Evolutionary conservation across 345 rosid genomes (phyloP), one percentile per base, ranked within the genome.

Genomic region (Stellera chamaejasme): DNA sequence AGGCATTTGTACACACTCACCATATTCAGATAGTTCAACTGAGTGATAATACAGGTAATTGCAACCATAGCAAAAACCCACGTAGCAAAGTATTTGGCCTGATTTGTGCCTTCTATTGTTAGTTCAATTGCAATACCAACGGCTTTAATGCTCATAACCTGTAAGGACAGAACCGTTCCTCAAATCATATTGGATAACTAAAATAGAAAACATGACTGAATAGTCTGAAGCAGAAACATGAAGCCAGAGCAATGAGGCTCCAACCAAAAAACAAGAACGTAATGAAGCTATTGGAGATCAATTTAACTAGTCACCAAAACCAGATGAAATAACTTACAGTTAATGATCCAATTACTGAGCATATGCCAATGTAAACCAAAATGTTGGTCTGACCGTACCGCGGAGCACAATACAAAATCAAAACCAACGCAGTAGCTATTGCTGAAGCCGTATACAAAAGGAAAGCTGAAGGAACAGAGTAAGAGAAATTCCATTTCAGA

Each of bases 81-180:
- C 0, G 90, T 77, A 67, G 81, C 82, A 45, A 72, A 72, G 68
- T 77, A 79, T 47, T 60, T 71, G 54, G 79, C 75, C 67, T 87
- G 95, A 69, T 79, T 75, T 43, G 56, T 60, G 56, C 95, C 95
- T 58, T 79, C 88, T 51, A 83, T 11, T 46, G 90, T 81, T 56
- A 87, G 75, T 60, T 87, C 71, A 73, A 87, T 83, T 12, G 90
- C 95, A 67, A 87, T 87, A 41, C 95, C 95, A 15, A 87, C 73
- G 49, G 95, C 95, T 69, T 87, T 87, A 56, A 87, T 66, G 59
- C 95, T 87, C 90, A 87, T 83, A 43, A 87, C 95, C 95, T 87
- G 75, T 54, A 56, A 63, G 58, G 56, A 36, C 48, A 51, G 11
- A 32, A 28, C 39, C 15, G 2, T 48, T 27, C 43, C 47, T 9